Evolutionary conservation across 768 basidiomycete genomes (phyloP).

Genomic region (Tricholoma sp.): DNA sequence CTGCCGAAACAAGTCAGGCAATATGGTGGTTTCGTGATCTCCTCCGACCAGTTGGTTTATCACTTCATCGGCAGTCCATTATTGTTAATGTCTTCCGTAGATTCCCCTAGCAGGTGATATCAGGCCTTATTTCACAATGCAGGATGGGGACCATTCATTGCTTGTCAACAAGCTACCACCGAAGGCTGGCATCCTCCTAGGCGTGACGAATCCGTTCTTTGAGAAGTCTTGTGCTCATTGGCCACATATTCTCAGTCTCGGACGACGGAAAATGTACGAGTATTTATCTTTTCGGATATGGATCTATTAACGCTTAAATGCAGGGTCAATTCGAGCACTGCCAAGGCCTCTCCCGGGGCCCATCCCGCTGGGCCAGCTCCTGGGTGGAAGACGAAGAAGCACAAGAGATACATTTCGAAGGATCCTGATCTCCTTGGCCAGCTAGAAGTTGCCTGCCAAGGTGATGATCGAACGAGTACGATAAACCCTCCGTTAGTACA

Average conservation of each 20-base stretch:
- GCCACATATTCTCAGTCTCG: slow-evolving; percentile 79
- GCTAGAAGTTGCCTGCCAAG: slow-evolving; percentile 57
- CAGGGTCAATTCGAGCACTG: slow-evolving; percentile 4
- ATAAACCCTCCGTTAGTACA: slow-evolving; percentile 6
- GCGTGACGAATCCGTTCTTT: slow-evolving; percentile 88
- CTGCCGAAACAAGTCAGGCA: slow-evolving; percentile 79
- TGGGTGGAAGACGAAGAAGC: slow-evolving; percentile 75
- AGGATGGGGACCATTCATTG: slow-evolving; percentile 75
- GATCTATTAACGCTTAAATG: not conserved
- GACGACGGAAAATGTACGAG: slow-evolving; percentile 41
- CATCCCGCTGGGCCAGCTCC: slow-evolving; percentile 50
- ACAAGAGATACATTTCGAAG: slow-evolving; percentile 82
- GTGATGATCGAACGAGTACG: slow-evolving; percentile 49
- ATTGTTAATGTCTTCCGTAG: slow-evolving; percentile 28
- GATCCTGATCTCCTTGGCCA: slow-evolving; percentile 70
- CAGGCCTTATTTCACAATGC: slow-evolving; percentile 94
- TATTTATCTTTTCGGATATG: not conserved
- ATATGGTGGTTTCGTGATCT: slow-evolving; percentile 92
- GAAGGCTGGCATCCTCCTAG: slow-evolving; percentile 68
- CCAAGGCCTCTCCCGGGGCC: slow-evolving; percentile 19
- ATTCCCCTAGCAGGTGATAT: slow-evolving; percentile 82
- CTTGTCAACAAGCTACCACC: slow-evolving; percentile 84
- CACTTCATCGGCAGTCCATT: not conserved
- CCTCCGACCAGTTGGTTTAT: slow-evolving; percentile 63
- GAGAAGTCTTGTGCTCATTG: slow-evolving; percentile 76